phyloP scores from a whole-genome alignment of 306 rosid species.

The Parietaria judaica region DNA sequence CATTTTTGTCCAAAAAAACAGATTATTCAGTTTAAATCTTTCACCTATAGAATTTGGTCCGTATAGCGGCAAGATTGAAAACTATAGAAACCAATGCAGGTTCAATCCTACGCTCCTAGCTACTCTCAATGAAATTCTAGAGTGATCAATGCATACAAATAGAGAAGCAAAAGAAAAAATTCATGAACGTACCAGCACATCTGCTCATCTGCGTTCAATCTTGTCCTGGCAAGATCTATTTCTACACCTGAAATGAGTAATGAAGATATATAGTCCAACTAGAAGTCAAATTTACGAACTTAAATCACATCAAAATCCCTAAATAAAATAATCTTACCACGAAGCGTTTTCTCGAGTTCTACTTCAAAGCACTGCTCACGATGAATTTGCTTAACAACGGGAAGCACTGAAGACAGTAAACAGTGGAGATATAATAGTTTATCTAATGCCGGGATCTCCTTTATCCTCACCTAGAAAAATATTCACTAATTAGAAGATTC shows the following conservation, averaged over 20 bases:
- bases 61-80: not conserved
- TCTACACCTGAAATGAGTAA: constrained; percentile 54
- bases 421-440: constrained; percentile 72
- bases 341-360: constrained; percentile 73
- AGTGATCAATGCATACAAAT: not conserved
- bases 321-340: constrained; percentile 46
- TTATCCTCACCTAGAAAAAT: constrained; percentile 66
- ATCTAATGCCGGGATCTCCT: constrained; percentile 70
- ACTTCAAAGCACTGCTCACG: constrained; percentile 77
- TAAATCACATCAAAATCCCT: constrained; percentile 3
- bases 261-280: constrained; percentile 16
- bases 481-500: constrained; percentile 16
- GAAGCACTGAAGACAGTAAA: constrained; percentile 81
- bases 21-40: too few species aligned
- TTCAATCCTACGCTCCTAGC: not conserved
- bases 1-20: too few species aligned
- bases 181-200: constrained; percentile 83
- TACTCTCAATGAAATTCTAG: not conserved
- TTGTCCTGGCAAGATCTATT: constrained; percentile 69
- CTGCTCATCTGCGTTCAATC: constrained; percentile 92
- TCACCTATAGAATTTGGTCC: not conserved
- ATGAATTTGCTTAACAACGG: constrained; percentile 79
- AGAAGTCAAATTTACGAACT: constrained; percentile 14
- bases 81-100: not conserved
- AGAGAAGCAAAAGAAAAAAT: not conserved